Base-by-base conservation (phyloP, 768 basidiomycete species). In the Rhizopogon vesiculosus region DNA sequence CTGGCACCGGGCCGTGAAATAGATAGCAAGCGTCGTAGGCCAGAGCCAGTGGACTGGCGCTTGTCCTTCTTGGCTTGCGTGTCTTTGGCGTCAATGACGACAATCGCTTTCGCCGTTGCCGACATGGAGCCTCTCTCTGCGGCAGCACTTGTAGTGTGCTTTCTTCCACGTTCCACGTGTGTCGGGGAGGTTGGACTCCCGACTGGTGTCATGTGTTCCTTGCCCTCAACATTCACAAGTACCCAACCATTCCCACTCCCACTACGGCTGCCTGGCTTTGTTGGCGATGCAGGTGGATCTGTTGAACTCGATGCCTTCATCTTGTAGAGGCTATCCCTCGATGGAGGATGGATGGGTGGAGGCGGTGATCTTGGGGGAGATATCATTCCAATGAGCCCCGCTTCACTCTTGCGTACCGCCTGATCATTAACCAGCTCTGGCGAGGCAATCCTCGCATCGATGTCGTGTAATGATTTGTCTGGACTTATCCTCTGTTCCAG, bases 231-330 rank as follows among this genome's bases (percentile, higher is more conserved):
- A 51, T 83, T 86, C 39, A 86, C 80, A 25, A 86, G 70, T 2
- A 86, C 85, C 85, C 85, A 86, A 25, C 85, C 85, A 61, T 81
- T 72, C 15, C 78, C 77, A 43, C 72, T 75, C 42, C 72, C 72
- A 45, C 70, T 71, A 56, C 64, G 60, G 51, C 62, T 64, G 28
- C 64, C 69, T 42, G 72, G 62, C 61, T 73, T 67, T 46, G 63
- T 71, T 38, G 71, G 69, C 33, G 71, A 72, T 12, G 62, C 66
- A 16, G 62, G 72, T 25, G 61, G 59, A 35, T 59, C 58, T 42
- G 61, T 61, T 43, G 65, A 65, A 38, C 51, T 51, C 12, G 48
- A 49, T 42, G 60, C 56, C 54, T 56, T 72, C 16, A 59, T 54
- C 50, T 58, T 70, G 39, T 62, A 58, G 42, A 45, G 44, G 33